A percentile compares a stretch with the other conserved stretches of the same genome.
phyloP scores from a whole-genome alignment of 768 basidiomycete genomes.

The Hortiboletus campestris region DNA sequence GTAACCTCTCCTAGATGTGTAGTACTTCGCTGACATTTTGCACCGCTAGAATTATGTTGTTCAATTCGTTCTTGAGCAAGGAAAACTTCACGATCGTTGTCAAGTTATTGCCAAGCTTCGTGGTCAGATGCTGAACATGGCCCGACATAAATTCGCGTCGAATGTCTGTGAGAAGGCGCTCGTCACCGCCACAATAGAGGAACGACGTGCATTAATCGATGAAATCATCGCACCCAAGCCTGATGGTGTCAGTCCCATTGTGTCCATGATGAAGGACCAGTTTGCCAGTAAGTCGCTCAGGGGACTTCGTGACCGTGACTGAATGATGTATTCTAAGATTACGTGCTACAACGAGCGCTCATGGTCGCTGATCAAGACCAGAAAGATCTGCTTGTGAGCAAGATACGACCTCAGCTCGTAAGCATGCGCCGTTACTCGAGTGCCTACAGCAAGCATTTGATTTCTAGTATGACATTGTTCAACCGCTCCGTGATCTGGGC shows the following conservation, averaged over 20 bases:
- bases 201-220: slow-evolving; percentile 68
- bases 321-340: slow-evolving; percentile 48
- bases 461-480: slow-evolving; percentile 56
- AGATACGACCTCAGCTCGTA: slow-evolving; percentile 64
- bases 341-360: slow-evolving; percentile 81
- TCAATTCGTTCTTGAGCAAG: slow-evolving; percentile 88
- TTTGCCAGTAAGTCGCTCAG: slow-evolving; percentile 69
- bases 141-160: slow-evolving; percentile 90
- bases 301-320: not conserved
- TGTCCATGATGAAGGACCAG: slow-evolving; percentile 83
- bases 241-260: slow-evolving; percentile 64
- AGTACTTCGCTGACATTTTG: slow-evolving; percentile 5
- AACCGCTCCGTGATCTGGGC: not conserved
- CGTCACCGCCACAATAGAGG: slow-evolving; percentile 58
- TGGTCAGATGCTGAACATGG: slow-evolving; percentile 76
- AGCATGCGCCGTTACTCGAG: slow-evolving; percentile 72
- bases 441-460: slow-evolving; percentile 76
- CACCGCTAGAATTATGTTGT: slow-evolving; percentile 82
- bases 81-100: slow-evolving; percentile 63
- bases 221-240: slow-evolving; percentile 70
- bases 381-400: slow-evolving; percentile 58
- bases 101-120: slow-evolving; percentile 66
- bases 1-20: slow-evolving; percentile 23
- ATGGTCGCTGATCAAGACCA: slow-evolving; percentile 69
- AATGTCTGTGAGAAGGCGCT: slow-evolving; percentile 95